phyloP scores from a whole-genome alignment of 2,329 filamentous ascomycete genomes.

The Cladobotryum mycophilum region DNA sequence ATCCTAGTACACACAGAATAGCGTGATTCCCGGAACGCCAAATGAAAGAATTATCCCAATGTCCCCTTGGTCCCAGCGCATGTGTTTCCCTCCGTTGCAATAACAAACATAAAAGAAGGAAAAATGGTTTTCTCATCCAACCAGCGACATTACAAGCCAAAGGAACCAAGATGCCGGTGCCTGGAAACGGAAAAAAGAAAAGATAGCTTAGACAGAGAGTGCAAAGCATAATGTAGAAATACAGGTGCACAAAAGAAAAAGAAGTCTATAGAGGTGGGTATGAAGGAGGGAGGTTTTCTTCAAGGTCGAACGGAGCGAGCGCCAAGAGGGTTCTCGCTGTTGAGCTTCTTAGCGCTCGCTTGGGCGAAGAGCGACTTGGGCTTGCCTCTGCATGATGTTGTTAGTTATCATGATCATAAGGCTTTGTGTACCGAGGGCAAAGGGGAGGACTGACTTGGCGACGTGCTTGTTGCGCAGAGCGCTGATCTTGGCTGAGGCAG shows the following conservation, averaged over 20 bases:
- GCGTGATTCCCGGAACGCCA: background rate
- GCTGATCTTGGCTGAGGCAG: constrained; percentile 75
- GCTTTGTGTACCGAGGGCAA: background rate
- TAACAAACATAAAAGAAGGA: background rate
- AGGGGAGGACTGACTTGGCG: constrained; percentile 55
- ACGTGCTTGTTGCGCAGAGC: constrained; percentile 76
- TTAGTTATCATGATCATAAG: constrained; percentile 15
- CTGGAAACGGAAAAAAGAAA: too few relatives aligned
- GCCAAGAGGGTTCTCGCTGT: constrained; percentile 38
- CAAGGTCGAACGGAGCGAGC: constrained; percentile 25
- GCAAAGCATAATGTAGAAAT: background rate
- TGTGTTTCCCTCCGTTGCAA: background rate
- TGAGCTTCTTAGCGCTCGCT: constrained; percentile 57
- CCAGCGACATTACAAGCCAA: background rate
- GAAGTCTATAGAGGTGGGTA: background rate
- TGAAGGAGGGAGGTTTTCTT: background rate
- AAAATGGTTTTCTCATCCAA: background rate
- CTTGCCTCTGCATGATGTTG: constrained; percentile 45
- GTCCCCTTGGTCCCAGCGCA: background rate
- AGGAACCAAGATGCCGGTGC: too few relatives aligned
- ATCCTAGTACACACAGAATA: background rate
- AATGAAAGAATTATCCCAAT: background rate
- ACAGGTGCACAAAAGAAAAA: constrained; percentile 1
- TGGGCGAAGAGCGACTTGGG: constrained; percentile 63
- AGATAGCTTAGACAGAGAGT: background rate